A percentile compares a stretch with the other conserved stretches of the same genome.
Evolutionary conservation across 768 basidiomycete species (phyloP).

Genomic region (Termitomyces sp.): DNA sequence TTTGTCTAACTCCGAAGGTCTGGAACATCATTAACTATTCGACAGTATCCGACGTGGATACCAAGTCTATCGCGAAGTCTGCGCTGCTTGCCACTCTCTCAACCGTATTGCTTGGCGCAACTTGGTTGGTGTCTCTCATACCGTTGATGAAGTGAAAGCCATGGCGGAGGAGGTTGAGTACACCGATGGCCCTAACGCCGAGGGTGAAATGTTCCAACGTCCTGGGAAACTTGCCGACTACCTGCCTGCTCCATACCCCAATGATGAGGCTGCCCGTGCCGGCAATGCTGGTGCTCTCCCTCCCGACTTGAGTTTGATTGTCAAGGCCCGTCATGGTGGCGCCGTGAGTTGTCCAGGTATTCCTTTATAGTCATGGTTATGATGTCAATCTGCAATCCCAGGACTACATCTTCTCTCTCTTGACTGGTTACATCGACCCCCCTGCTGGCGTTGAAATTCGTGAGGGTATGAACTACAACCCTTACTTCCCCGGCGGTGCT

Average conservation of each 20-base stretch:
- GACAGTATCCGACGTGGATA: conserved; percentile 90
- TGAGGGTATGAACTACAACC: conserved; percentile 99
- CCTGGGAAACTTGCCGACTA: conserved; percentile 99
- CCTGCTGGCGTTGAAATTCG: conserved; percentile 93
- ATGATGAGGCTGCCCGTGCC: conserved; percentile 96
- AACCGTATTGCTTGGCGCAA: conserved; percentile 99
- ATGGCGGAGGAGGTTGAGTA: conserved; percentile 99
- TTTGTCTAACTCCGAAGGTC: conserved; percentile 35
- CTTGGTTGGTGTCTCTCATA: conserved; percentile 96
- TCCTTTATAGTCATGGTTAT: background rate
- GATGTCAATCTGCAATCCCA: conserved; percentile 23
- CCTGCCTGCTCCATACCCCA: conserved; percentile 92
- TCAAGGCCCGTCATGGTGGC: conserved; percentile 97
- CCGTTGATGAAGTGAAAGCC: conserved; percentile 80
- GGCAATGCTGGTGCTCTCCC: conserved; percentile 93
- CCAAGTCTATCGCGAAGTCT: conserved; percentile 98
- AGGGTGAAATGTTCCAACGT: conserved; percentile 98
- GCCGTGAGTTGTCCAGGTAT: conserved; percentile 56
- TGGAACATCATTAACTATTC: conserved; percentile 7
- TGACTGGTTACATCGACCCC: conserved; percentile 96
- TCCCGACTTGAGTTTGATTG: conserved; percentile 94
- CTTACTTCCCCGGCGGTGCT: conserved; percentile 98
- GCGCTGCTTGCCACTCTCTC: conserved; percentile 97
- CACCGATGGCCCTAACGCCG: conserved; percentile 88
- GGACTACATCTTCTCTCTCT: conserved; percentile 96